Percentiles rank a stretch among this genome's conserved stretches.
Conservation (phyloP, 163 green algal species). For the Scenedesmus sp. region DNA sequence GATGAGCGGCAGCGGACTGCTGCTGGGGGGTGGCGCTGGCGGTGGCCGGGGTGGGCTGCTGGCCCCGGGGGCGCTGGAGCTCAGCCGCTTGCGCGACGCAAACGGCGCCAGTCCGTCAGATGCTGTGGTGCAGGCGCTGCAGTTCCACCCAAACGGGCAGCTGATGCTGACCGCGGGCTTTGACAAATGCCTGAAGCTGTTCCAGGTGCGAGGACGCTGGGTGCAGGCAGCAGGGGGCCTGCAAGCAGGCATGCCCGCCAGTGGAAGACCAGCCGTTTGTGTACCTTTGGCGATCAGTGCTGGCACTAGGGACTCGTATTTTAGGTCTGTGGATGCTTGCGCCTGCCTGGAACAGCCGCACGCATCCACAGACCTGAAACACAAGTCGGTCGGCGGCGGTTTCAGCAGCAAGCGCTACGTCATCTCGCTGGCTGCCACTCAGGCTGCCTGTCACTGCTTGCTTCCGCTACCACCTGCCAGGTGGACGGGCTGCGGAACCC, state of each 20-base stretch:
- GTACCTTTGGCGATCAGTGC: too few relatives aligned
- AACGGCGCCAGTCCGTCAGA: slow-evolving; percentile 84
- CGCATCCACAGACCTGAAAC: too few relatives aligned
- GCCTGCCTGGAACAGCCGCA: too few relatives aligned
- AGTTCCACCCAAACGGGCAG: slow-evolving; percentile 90
- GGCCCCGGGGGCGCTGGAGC: slow-evolving; percentile 78
- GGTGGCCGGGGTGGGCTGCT: slow-evolving; percentile 60
- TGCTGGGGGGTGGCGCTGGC: slow-evolving; percentile 46
- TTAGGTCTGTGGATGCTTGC: too few relatives aligned
- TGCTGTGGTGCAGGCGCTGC: slow-evolving; percentile 83
- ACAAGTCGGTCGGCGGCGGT: not conserved
- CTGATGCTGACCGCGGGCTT: slow-evolving; percentile 92
- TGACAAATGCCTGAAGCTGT: slow-evolving; percentile 92
- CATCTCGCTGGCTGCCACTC: too few relatives aligned
- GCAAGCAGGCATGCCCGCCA: too few relatives aligned
- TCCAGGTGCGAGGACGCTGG: slow-evolving; percentile 78
- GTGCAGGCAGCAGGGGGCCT: not conserved
- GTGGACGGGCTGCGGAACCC: slow-evolving; percentile 91
- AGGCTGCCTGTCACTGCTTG: not conserved
- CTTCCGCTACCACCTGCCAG: slow-evolving; percentile 30
- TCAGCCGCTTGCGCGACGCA: slow-evolving; percentile 87
- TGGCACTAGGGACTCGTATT: too few relatives aligned
- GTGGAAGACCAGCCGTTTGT: too few relatives aligned
- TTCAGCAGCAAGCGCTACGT: too few relatives aligned
- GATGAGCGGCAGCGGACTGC: slow-evolving; percentile 62